These are phyloP conservation scores for Yamadazyma phyllophila DNA, from an alignment of 805 yeast genomes.

Conservation along the genomic window DNA sequence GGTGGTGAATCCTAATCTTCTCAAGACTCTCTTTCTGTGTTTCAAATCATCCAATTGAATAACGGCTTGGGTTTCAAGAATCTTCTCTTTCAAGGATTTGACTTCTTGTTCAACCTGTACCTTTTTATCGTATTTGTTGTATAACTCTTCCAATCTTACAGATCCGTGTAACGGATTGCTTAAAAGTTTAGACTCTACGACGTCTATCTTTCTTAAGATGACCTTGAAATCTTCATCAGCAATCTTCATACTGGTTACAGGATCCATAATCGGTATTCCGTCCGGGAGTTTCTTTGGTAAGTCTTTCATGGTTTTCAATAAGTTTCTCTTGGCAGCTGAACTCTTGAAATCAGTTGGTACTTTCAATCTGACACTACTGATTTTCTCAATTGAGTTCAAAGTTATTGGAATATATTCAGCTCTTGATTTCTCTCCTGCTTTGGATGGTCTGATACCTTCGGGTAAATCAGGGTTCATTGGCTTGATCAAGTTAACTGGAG, in stretches of 20 bases:
- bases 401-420: constrained; percentile 85
- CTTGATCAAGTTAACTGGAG: constrained; percentile 81
- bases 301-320: constrained; percentile 71
- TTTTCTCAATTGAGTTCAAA: constrained; percentile 65
- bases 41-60: constrained; percentile 92
- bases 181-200: constrained; percentile 69
- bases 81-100: constrained; percentile 58
- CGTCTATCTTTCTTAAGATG: constrained; percentile 74
- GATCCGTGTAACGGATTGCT: constrained; percentile 68
- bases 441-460: constrained; percentile 85
- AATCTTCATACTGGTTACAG: constrained; percentile 89
- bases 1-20: constrained; percentile 88
- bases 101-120: constrained; percentile 59
- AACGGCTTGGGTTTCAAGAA: constrained; percentile 82
- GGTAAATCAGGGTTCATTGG: constrained; percentile 77
- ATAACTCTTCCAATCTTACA: constrained; percentile 58
- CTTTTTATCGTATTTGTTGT: constrained; percentile 63
- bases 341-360: constrained; percentile 73
- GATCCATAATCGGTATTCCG: constrained; percentile 89
- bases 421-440: constrained; percentile 64
- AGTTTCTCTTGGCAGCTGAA: constrained; percentile 56
- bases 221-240: constrained; percentile 73
- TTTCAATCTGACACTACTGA: constrained; percentile 78
- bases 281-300: constrained; percentile 82
- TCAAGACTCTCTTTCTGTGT: constrained; percentile 86